These are phyloP conservation scores for Vanrija sp. DNA, from an alignment of 1,284 basidiomycete genomes.

Conservation along the genomic window DNA sequence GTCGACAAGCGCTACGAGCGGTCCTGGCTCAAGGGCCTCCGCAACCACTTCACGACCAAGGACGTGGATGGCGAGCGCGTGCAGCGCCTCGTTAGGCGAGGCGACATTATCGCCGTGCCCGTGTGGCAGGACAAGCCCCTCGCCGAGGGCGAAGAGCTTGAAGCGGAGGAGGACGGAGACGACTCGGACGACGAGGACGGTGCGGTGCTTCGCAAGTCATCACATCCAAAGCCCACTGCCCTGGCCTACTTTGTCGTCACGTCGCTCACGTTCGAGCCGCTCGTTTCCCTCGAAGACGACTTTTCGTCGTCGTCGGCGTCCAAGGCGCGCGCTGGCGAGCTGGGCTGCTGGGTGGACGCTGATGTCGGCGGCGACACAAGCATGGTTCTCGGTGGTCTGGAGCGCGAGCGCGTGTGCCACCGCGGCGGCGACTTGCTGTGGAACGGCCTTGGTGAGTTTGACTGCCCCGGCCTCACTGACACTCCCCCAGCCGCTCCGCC, in stretches of 20 bases:
- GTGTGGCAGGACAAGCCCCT: conserved; percentile 59
- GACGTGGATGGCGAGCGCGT: conserved; percentile 8
- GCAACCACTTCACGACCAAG: conserved; percentile 60
- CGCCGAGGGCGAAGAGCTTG: conserved; percentile 34
- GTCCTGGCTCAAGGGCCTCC: conserved; percentile 66
- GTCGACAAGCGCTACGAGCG: conserved; percentile 69
- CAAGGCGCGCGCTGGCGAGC: conserved; percentile 56
- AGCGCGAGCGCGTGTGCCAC: conserved; percentile 23
- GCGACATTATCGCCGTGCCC: conserved; percentile 73
- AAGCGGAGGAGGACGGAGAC: conserved; percentile 43
- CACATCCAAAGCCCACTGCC: conserved; percentile 36
- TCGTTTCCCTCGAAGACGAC: conserved; percentile 45
- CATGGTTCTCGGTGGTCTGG: conserved; percentile 54
- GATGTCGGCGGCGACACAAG: conserved; percentile 59
- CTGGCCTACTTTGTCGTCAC: conserved; percentile 75
- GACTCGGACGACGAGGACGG: conserved; percentile 23
- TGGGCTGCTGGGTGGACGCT: conserved; percentile 83
- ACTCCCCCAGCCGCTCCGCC: conserved; percentile 5
- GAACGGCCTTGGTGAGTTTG: conserved; percentile 15
- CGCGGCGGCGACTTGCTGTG: conserved; percentile 28
- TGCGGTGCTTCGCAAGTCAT: neutral
- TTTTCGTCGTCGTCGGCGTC: conserved; percentile 49
- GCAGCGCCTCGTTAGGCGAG: conserved; percentile 65
- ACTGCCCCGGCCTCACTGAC: neutral
- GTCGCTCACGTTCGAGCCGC: conserved; percentile 63